These are phyloP conservation scores for Penicillium psychrofluorescens DNA, from an alignment of 495 filamentous ascomycete species.

Conservation along the genomic window DNA sequence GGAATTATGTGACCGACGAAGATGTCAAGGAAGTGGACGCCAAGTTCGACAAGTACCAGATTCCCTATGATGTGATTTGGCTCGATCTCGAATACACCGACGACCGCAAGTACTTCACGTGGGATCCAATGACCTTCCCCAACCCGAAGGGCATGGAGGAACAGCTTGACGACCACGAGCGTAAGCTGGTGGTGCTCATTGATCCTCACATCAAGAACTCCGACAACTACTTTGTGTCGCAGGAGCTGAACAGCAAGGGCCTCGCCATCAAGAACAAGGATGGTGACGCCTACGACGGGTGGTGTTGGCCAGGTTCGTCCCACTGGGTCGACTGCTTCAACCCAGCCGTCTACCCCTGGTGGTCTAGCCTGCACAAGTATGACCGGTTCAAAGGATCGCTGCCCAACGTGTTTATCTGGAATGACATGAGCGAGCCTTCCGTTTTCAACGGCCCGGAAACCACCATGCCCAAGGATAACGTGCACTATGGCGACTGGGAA, in stretches of 20 bases:
- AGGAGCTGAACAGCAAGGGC: conserved; percentile 76
- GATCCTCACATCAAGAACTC: conserved; percentile 97
- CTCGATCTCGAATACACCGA: conserved; percentile 96
- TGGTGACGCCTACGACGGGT: conserved; percentile 81
- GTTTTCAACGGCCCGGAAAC: conserved; percentile 98
- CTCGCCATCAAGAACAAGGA: conserved; percentile 85
- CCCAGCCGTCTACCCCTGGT: conserved; percentile 80
- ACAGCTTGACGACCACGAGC: conserved; percentile 70
- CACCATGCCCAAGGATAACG: conserved; percentile 92
- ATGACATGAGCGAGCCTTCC: conserved; percentile 99
- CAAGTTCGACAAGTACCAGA: conserved; percentile 89
- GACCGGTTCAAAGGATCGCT: conserved; percentile 75
- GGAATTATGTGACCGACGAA: conserved; percentile 96
- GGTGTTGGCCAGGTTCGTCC: conserved; percentile 97
- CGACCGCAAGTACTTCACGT: conserved; percentile 95
- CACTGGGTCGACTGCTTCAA: conserved; percentile 96
- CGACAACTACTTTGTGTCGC: conserved; percentile 63
- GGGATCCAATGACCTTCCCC: conserved; percentile 79
- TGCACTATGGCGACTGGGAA: conserved; percentile 89
- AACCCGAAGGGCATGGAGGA: conserved; percentile 84
- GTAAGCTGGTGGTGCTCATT: conserved; percentile 90
- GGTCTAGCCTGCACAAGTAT: conserved; percentile 80
- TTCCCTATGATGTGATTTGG: conserved; percentile 98
- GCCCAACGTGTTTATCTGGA: conserved; percentile 90
- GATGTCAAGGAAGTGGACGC: conserved; percentile 94